Evolutionary conservation across 371 early-diverging fungal genomes (phyloP), one percentile per base, ranked within the genome.

Genomic region (Haplosporangium sp.): DNA sequence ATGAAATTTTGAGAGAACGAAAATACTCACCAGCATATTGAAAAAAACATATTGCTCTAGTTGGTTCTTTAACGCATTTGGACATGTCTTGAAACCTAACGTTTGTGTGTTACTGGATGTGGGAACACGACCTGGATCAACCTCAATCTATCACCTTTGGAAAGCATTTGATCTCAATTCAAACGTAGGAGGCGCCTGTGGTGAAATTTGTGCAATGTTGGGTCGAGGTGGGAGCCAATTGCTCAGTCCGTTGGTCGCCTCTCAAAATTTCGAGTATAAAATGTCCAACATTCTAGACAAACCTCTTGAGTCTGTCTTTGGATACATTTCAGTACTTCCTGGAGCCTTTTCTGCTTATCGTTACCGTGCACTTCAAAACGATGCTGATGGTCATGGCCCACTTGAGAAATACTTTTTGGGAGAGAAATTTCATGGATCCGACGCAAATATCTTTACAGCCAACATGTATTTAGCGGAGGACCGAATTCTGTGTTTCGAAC

Each of bases 321-420:
- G 27, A 27, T 27, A 27, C 27, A 27, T 27, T 27, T 27, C 27
- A 27, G 27, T 27, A 27, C 27, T 97, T 45, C 97, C 97, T 11
- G 97, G 97, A 69, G 97, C 98, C n/a, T 98, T 98, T 84, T 96
- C 96, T 0, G 98, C 98, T 11, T 98, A 98, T 85, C 91, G 98
- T 35, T 98, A 92, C 82, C 79, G 79, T 4, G 98, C 98, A 0
- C 88, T 98, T 44, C 91, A 92, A 76, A 94, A 96, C 68, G 87
- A 90, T 2, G 76, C 82, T 15, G 70, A 86, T 6, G 91, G 88
- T 39, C 84, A 86, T 35, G 95, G 95, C 52, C 98, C 98, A 7
- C 84, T 98, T 60, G 88, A 91, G 61, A 88, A 92, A 62, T 98
- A 98, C 88, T 98, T 98, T 83, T 91, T 94, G 88, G 97, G 98